Evolutionary conservation across 1,139 yeast genomes (phyloP).

Genomic region (Saccharomyces uvarum): DNA sequence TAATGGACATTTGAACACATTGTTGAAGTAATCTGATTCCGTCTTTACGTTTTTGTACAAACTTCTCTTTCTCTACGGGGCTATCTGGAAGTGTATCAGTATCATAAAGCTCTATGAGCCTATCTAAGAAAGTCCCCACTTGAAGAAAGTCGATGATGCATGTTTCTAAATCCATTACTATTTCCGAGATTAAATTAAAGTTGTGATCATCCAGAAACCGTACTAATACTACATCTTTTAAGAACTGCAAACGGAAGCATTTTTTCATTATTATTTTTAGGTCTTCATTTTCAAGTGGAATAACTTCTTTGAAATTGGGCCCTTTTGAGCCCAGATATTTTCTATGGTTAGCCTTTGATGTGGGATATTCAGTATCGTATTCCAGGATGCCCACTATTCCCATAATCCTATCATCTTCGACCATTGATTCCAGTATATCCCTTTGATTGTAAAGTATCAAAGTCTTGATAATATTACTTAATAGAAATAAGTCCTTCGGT

Average conservation of each 20-base stretch:
- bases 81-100: slow-evolving; percentile 4
- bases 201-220: slow-evolving; percentile 76
- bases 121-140: slow-evolving; percentile 42
- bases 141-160: slow-evolving; percentile 58
- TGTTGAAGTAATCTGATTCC: slow-evolving; percentile 79
- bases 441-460: slow-evolving; percentile 66
- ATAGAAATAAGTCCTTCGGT: slow-evolving; percentile 48
- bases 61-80: slow-evolving; percentile 11
- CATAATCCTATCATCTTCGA: slow-evolving; percentile 52
- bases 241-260: slow-evolving; percentile 68
- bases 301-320: slow-evolving; percentile 60
- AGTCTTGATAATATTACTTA: slow-evolving; percentile 68
- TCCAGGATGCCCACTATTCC: slow-evolving; percentile 80
- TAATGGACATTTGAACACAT: slow-evolving; percentile 66
- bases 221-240: slow-evolving; percentile 81
- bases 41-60: slow-evolving; percentile 43
- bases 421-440: slow-evolving; percentile 55
- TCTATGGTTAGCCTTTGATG: slow-evolving; percentile 70
- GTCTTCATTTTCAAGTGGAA: slow-evolving; percentile 49
- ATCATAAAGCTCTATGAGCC: slow-evolving; percentile 50
- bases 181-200: slow-evolving; percentile 47
- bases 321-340: slow-evolving; percentile 48
- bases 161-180: slow-evolving; percentile 27
- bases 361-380: slow-evolving; percentile 82
- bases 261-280: slow-evolving; percentile 54